A percentile compares a stretch with the other conserved stretches of the same genome.
Evolutionary conservation across 306 rosid genomes (phyloP).

Genomic region (apple (Malus domestica)): DNA sequence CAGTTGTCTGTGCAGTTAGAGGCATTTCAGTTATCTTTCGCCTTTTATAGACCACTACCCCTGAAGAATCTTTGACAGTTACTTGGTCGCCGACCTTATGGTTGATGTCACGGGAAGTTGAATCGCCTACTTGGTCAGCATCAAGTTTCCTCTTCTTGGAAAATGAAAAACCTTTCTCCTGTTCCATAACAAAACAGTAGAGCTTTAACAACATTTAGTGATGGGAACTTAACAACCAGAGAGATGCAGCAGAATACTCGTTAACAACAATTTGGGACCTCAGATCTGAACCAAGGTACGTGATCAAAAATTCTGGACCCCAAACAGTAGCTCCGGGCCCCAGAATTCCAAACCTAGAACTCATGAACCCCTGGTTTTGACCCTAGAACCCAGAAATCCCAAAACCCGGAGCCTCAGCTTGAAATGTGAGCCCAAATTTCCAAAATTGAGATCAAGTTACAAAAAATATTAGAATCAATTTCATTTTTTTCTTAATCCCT

Average conservation of each 20-base stretch:
- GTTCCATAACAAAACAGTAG: slow-evolving; percentile 14
- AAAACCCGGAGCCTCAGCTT: background rate
- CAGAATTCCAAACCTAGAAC: background rate
- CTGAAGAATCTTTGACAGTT: slow-evolving; percentile 17
- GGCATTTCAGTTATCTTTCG: slow-evolving; percentile 22
- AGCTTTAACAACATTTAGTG: background rate
- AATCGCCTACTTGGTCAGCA: slow-evolving; percentile 13
- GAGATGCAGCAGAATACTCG: background rate
- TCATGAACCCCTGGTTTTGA: background rate
- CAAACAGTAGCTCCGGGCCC: background rate
- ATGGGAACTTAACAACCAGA: background rate
- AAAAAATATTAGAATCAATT: background rate
- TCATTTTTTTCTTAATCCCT: background rate
- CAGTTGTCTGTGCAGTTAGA: slow-evolving; percentile 7
- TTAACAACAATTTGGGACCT: background rate
- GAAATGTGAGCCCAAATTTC: background rate
- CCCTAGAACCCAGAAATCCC: background rate
- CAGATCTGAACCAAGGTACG: background rate
- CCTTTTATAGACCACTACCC: slow-evolving; percentile 18
- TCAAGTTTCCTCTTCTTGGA: slow-evolving; percentile 58
- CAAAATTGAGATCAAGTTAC: background rate
- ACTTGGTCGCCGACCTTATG: background rate
- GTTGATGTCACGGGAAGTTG: slow-evolving; percentile 13
- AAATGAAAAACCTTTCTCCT: slow-evolving; percentile 58
- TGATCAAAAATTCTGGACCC: background rate